Base-by-base conservation (phyloP, 371 early-diverging fungal species). In the Mortierella sp. region DNA sequence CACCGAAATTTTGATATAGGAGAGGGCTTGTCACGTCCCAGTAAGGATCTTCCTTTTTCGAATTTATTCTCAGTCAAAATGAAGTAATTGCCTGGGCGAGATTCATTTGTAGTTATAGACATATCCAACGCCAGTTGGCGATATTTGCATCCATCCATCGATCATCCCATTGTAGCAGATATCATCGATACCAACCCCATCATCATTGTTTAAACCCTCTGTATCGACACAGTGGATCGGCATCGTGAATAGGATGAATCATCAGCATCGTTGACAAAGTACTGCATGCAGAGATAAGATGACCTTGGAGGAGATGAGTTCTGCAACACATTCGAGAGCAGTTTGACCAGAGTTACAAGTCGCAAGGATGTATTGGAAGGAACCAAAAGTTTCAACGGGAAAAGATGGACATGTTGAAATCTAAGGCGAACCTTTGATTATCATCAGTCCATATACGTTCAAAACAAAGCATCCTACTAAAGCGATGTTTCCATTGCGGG, bases 111-210 rank as follows among this genome's bases (percentile, higher is more conserved):
- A 24, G 24, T 13, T 6, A 21, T 15, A 48, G 50, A 63, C 19
- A 53, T 47, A 69, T 53, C 58, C 59, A 38, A 33, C 21, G 22
- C 21, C 19, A 13, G 4, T 9, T 24, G 15, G 28, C 9, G 55
- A 32, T 21, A 45, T 61, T 64, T 71, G 48, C 72, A 65, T 64
- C 65, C 72, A 71, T 71, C 72, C 52, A 65, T 71, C 72, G 32
- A 52, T 33, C 55, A 55, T 28, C 8, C 22, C 28, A 55, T 13
- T 24, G 22, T 24, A 24, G 7, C 53, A 41, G 33, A 13, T 19
- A 63, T 4, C 28, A 21, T 21, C 4, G 41, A 36, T 45, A 10
- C 28, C 24, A 43, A 41, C n/a, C n/a, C 21, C 28, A 13, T 41
- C 47, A 15, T 40, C 47, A 2, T 4, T 22, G 15, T 36, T 5